phyloP scores from a whole-genome alignment of 2,329 filamentous ascomycete species.

The Fusarium tupiense region DNA sequence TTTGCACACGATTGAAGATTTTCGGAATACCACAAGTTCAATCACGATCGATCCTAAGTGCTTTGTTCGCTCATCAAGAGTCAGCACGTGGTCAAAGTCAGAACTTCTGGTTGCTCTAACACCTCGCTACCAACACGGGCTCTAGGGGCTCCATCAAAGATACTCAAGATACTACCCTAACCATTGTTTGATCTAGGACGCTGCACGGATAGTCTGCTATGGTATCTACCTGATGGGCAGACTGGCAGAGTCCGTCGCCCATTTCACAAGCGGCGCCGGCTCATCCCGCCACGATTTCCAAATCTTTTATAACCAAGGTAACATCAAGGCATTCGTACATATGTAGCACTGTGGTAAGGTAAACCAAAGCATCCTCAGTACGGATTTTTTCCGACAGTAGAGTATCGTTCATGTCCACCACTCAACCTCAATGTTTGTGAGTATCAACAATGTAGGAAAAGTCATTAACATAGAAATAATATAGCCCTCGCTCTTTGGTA shows the following conservation, averaged over 20 bases:
- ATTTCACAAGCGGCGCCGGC: conserved; percentile 27
- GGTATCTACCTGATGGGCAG: neutral
- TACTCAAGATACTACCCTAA: neutral
- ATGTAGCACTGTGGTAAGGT: neutral
- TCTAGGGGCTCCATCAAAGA: neutral
- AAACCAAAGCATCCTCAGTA: neutral
- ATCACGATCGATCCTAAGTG: neutral
- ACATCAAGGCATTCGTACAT: neutral
- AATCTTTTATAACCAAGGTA: conserved; percentile 4
- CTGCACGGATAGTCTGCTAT: neutral
- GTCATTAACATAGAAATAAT: neutral
- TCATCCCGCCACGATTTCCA: conserved; percentile 21
- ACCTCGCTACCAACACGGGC: neutral
- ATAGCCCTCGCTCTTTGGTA: neutral
- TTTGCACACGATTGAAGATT: neutral
- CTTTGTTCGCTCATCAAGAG: neutral
- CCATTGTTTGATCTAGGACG: neutral
- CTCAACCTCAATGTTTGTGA: neutral
- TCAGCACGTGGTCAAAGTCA: neutral
- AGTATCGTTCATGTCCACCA: neutral
- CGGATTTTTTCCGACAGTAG: neutral
- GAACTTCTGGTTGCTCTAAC: neutral
- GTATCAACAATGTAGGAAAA: neutral
- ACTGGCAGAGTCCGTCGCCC: neutral
- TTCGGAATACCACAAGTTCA: neutral